These are phyloP conservation scores for Cocos nucifera DNA, from an alignment of 176 grass and related monocot species.

Conservation along the genomic window DNA sequence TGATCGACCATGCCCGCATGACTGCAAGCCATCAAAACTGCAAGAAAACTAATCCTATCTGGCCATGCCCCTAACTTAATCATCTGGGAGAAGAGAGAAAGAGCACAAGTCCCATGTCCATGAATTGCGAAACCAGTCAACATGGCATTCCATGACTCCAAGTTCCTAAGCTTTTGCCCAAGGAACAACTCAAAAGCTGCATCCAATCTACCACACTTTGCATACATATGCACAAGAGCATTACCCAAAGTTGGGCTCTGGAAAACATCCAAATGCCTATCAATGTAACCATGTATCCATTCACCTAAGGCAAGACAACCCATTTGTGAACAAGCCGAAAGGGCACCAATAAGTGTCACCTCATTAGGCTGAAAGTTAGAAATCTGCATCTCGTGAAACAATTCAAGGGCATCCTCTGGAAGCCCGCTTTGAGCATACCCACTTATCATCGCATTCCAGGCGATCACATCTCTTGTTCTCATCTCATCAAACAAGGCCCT, in stretches of 20 bases:
- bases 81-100: slow-evolving; percentile 17
- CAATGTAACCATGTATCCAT: slow-evolving; percentile 14
- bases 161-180: not conserved
- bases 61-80: slow-evolving; percentile 5
- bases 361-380: slow-evolving; percentile 4
- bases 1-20: slow-evolving; percentile 10
- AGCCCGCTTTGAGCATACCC: slow-evolving; percentile 1
- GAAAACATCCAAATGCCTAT: not conserved
- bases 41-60: slow-evolving; percentile 18
- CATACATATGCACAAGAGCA: slow-evolving; percentile 14
- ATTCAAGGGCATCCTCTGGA: slow-evolving; percentile 1
- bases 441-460: slow-evolving; percentile 18
- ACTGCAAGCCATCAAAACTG: slow-evolving; percentile 21
- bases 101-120: slow-evolving; percentile 4
- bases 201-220: slow-evolving; percentile 13
- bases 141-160: slow-evolving; percentile 23
- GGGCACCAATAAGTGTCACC: slow-evolving; percentile 8
- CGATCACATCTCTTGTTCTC: slow-evolving; percentile 1
- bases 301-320: slow-evolving; percentile 13
- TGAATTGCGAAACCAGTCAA: slow-evolving; percentile 6
- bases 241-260: not conserved
- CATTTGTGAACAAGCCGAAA: slow-evolving; percentile 12
- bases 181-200: slow-evolving; percentile 14
- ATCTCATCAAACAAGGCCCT: slow-evolving; percentile 15
- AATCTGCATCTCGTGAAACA: slow-evolving; percentile 18